Base-by-base conservation (phyloP, 179 eudicot genomes). In the Sideroxylon spinosum region DNA sequence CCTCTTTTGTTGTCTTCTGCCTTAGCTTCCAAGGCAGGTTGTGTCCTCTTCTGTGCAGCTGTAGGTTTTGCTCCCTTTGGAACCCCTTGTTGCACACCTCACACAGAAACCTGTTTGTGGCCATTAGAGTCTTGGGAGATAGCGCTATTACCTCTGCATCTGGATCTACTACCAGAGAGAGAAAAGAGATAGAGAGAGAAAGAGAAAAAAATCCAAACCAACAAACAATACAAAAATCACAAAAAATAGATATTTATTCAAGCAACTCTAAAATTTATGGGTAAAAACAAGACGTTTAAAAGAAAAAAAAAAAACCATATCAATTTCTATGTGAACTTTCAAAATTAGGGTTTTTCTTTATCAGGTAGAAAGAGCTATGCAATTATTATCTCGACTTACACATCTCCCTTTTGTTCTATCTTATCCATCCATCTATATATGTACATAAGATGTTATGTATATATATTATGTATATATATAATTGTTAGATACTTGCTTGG, bases 401-500 rank as follows among this genome's bases (percentile, higher is more conserved):
- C 29, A 62, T 25, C 25, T 11, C 66, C 23, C 25, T 22, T 25
- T 5, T 52, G 3, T 52, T 52, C 12, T 52, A 37, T 52, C 56
- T 9, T 52, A 52, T 52, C 12, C 16, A 52, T 52, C 3, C 16
- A 14, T 52, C 14, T 11, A 3, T 52, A 3, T 52, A 14, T 52
- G 56, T 52, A 52, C 10, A 3, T 9, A 10, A 52, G 13, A 52
- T 52, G 56, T 9, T 52, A 49, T 80, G 78, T 76, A 76, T 72
- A 78, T 57, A 78, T n/a, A 48, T 23, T 23, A 76, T 75, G 13
- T 72, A 67, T 73, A 59, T 17, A 32, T 55, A 13, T 50, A 72
- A 48, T 8, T 72, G 20, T 53, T 79, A 53, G 82, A 79, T 80
- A 87, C 88, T 88, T 90, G 90, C 94, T 81, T 82, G 94, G 90